Evolutionary conservation across 2,329 filamentous ascomycete genomes (phyloP).

Genomic region (Neopestalotiopsis rosae): DNA sequence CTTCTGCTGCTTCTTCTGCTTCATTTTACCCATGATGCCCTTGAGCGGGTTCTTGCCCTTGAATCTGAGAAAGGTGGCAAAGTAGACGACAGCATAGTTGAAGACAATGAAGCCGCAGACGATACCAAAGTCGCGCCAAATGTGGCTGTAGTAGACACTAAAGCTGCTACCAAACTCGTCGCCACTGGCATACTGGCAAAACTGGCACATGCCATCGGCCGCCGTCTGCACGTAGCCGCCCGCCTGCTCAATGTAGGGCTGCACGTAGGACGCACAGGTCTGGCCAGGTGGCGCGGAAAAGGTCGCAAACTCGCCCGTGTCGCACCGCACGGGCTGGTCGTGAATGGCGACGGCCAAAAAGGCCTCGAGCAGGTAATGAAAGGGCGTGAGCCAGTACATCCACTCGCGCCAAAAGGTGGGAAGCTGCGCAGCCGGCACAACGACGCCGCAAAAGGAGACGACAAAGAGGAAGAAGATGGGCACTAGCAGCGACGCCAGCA

Average conservation of each 20-base stretch:
- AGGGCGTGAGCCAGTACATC: constrained; percentile 76
- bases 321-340: constrained; percentile 64
- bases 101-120: constrained; percentile 69
- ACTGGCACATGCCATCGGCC: constrained; percentile 64
- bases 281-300: constrained; percentile 61
- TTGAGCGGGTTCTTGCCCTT: constrained; percentile 44
- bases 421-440: constrained; percentile 64
- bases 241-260: constrained; percentile 51
- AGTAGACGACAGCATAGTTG: constrained; percentile 55
- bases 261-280: constrained; percentile 65
- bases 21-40: constrained; percentile 34
- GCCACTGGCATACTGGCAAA: constrained; percentile 66
- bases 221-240: constrained; percentile 67
- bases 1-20: constrained; percentile 14
- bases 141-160: constrained; percentile 64
- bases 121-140: constrained; percentile 71
- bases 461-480: constrained; percentile 75
- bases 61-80: constrained; percentile 46
- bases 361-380: constrained; percentile 75
- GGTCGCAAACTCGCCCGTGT: constrained; percentile 65
- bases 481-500: constrained; percentile 69
- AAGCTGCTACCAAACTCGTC: constrained; percentile 65
- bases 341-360: constrained; percentile 70
- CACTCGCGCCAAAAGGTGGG: constrained; percentile 70
- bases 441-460: constrained; percentile 72